Percentiles rank a stretch among this genome's conserved stretches.
phyloP scores from a whole-genome alignment of 495 filamentous ascomycete genomes.

The Daldinia childiae region DNA sequence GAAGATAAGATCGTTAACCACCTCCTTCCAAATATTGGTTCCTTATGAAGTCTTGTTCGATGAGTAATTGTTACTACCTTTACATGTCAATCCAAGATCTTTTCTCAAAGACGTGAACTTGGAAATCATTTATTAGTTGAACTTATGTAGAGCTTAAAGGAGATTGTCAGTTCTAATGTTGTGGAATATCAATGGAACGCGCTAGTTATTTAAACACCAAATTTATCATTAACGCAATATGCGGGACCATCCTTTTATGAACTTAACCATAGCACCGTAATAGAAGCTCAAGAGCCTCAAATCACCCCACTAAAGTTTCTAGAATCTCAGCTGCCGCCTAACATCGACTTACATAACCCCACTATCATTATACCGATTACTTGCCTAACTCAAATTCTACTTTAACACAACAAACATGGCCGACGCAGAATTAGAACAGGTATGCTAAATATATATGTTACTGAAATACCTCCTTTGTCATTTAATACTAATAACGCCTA shows the following conservation, averaged over 20 bases:
- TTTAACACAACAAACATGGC: constrained; percentile 60
- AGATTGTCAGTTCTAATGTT: neutral
- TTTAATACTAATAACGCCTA: neutral
- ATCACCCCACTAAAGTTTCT: neutral
- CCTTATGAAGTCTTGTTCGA: too few relatives aligned
- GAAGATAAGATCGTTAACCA: too few relatives aligned
- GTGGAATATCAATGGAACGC: neutral
- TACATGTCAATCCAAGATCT: too few relatives aligned
- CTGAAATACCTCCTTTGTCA: neutral
- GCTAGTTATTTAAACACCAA: too few relatives aligned
- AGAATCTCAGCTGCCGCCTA: neutral
- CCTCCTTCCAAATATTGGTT: too few relatives aligned
- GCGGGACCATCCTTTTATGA: neutral
- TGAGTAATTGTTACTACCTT: too few relatives aligned
- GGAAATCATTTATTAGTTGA: neutral
- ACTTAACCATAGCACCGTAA: neutral
- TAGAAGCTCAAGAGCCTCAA: neutral
- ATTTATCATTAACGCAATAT: too few relatives aligned
- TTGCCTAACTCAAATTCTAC: neutral
- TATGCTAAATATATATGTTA: constrained; percentile 42
- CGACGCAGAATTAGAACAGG: constrained; percentile 87
- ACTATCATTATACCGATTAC: constrained; percentile 1
- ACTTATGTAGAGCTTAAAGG: neutral
- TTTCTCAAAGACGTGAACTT: neutral
- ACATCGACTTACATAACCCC: neutral